Evolutionary conservation across 768 basidiomycete species (phyloP).

Genomic region (Termitomyces sp.): DNA sequence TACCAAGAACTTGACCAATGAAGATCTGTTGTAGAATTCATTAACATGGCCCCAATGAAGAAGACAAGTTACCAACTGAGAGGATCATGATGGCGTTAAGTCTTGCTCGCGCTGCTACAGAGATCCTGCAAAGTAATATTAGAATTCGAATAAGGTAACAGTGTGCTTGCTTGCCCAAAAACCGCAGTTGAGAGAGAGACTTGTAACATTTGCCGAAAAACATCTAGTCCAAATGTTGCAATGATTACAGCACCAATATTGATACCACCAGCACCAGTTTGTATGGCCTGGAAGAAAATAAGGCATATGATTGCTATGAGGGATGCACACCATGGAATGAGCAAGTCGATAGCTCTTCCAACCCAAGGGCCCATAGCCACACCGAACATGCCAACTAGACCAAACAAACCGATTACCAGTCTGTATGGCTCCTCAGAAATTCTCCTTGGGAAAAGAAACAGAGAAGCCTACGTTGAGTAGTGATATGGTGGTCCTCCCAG

Average conservation of each 20-base stretch:
- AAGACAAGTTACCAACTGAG: constrained; percentile 32
- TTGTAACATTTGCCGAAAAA: constrained; percentile 69
- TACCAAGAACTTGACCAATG: constrained; percentile 80
- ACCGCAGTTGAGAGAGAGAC: constrained; percentile 60
- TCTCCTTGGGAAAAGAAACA: neutral
- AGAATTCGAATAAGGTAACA: neutral
- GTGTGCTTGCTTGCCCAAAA: constrained; percentile 35
- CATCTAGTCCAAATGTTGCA: constrained; percentile 62
- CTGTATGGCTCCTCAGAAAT: constrained; percentile 17
- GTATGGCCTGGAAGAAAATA: constrained; percentile 51
- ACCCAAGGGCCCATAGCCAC: constrained; percentile 66
- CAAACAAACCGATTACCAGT: constrained; percentile 65
- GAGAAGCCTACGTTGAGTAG: constrained; percentile 56
- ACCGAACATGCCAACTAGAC: constrained; percentile 66
- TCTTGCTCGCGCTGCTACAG: constrained; percentile 50
- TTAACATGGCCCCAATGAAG: neutral
- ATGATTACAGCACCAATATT: constrained; percentile 67
- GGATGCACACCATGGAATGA: constrained; percentile 76
- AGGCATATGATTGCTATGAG: constrained; percentile 46
- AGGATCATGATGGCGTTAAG: constrained; percentile 74
- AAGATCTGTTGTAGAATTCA: constrained; percentile 39
- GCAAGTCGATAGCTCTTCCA: constrained; percentile 61
- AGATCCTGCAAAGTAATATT: constrained; percentile 23
- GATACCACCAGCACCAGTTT: constrained; percentile 64
- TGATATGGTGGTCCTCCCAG: constrained; percentile 71